phyloP scores from a whole-genome alignment of 352 stramenopile species.

The Globisporangium ultimum region DNA sequence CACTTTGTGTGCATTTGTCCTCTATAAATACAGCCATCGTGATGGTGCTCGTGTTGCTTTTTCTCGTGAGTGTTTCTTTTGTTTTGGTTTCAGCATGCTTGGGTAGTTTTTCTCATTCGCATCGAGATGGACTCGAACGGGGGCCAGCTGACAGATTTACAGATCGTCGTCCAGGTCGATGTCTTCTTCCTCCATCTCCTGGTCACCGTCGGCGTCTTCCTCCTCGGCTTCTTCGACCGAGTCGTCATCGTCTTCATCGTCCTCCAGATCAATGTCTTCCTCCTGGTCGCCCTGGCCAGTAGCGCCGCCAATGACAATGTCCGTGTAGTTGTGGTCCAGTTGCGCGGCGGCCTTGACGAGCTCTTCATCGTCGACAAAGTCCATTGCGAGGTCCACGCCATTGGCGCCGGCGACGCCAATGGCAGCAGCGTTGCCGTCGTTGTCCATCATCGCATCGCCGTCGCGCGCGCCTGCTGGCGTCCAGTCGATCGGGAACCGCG shows the following conservation, averaged over 20 bases:
- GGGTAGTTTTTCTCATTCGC: neutral
- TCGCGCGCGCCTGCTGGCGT: constrained; percentile 52
- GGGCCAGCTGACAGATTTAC: constrained; percentile 10
- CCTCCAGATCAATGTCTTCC: constrained; percentile 23
- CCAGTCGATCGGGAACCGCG: constrained; percentile 97
- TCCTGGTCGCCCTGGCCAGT: constrained; percentile 6
- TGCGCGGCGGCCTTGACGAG: constrained; percentile 83
- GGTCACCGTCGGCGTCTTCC: constrained; percentile 62
- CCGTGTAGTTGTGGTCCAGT: constrained; percentile 85
- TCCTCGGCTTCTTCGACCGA: constrained; percentile 51
- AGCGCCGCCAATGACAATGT: constrained; percentile 81
- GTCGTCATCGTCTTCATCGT: constrained; percentile 61
- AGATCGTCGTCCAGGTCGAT: constrained; percentile 63
- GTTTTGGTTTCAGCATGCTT: neutral
- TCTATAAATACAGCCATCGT: constrained; percentile 74
- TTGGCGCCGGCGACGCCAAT: constrained; percentile 11
- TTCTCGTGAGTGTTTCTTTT: no score
- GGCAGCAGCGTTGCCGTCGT: constrained; percentile 26
- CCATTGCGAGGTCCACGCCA: constrained; percentile 44
- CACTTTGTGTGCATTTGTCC: constrained; percentile 9
- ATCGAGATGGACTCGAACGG: neutral
- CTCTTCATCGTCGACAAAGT: constrained; percentile 84
- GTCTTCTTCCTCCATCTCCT: constrained; percentile 28
- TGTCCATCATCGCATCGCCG: constrained; percentile 38
- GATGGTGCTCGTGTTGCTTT: constrained; percentile 3